Base-by-base conservation (phyloP, 1,284 basidiomycete genomes). In the Malassezia dermatis region DNA sequence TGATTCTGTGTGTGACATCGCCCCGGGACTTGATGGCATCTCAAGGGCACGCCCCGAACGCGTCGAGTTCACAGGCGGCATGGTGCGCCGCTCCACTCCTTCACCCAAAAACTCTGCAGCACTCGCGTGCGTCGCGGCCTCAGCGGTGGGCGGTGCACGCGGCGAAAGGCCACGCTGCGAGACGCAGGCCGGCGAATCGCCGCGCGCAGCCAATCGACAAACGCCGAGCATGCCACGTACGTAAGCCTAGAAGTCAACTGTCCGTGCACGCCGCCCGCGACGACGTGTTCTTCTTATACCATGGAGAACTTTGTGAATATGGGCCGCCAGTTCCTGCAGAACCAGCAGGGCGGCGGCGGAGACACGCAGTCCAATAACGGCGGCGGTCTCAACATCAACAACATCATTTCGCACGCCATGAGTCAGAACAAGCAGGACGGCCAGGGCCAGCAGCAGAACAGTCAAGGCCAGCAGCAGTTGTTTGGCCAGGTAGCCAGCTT, bases 231-330 rank as follows among this genome's bases (percentile, higher is more conserved):
- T 3, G 2, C 21, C 19, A 23, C 21, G 39, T 40, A 40, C 39
- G 39, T 40, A 40, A 40, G 39, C 39, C 19, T 39, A 39, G 39
- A 19, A 23, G 35, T 26, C 19, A 8, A 13, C 27, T 8, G 41
- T 43, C 41, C 24, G 41, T 43, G 41, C 41, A 43, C 41, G 4
- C 19, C 21, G 39, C 24, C 19, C 39, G 23, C 39, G 19, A 26
- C 17, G 21, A 11, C 19, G 11, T 21, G 39, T 15, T 41, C 21
- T 23, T 41, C 39, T 26, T 15, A 19, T 8, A 39, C 11, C 37
- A 57, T 57, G 55, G 55, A 57, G 44, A 57, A 57, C 55, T 57
- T 57, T 37, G 55, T 57, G 31, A 51, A 52, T 24, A 52, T 57
- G 49, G 55, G 55, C 21, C 24, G 34, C 28, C 37, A 57, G 17